Evolutionary conservation across 169 alveolate species (phyloP).

Genomic region (Eimeria brunetti): DNA sequence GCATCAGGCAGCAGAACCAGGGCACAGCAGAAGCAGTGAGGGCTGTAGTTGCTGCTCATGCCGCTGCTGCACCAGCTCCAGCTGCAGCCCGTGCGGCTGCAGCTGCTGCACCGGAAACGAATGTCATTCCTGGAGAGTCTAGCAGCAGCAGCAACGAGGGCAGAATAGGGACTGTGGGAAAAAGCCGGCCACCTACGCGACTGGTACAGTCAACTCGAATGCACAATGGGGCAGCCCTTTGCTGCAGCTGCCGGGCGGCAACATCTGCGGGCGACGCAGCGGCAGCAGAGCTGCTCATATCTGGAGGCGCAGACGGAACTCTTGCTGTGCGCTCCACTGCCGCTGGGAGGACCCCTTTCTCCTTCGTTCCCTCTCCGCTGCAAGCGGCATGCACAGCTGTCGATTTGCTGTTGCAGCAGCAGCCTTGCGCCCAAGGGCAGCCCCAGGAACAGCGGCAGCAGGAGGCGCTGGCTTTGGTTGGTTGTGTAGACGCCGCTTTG

Average conservation of each 20-base stretch:
- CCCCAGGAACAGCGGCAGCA: not conserved
- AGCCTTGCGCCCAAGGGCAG: not conserved
- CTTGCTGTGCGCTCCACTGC: slow-evolving; percentile 3
- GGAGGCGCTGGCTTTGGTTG: slow-evolving; percentile 25
- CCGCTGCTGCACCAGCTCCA: not conserved
- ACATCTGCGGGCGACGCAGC: slow-evolving; percentile 16
- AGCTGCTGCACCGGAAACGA: not conserved
- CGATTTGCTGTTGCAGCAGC: slow-evolving; percentile 23
- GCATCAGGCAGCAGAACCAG: slow-evolving; percentile 29
- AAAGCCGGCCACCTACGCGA: slow-evolving; percentile 20
- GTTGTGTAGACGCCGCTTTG: slow-evolving; percentile 39
- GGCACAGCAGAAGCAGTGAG: not conserved
- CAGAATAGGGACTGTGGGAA: not conserved
- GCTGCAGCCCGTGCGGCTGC: slow-evolving; percentile 10
- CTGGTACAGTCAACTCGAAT: not conserved
- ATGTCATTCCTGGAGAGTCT: not conserved
- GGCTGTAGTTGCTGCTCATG: not conserved
- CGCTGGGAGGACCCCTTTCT: not conserved
- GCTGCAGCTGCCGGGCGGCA: slow-evolving; percentile 25
- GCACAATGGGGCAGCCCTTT: slow-evolving; percentile 34
- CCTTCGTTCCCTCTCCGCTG: slow-evolving; percentile 44
- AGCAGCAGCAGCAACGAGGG: slow-evolving; percentile 11
- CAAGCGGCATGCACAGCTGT: slow-evolving; percentile 51
- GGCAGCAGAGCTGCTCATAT: slow-evolving; percentile 2
- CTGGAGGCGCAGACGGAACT: slow-evolving; percentile 57